These are phyloP conservation scores for Talaromyces adpressus DNA, from an alignment of 495 filamentous ascomycete genomes.

Conservation along the genomic window DNA sequence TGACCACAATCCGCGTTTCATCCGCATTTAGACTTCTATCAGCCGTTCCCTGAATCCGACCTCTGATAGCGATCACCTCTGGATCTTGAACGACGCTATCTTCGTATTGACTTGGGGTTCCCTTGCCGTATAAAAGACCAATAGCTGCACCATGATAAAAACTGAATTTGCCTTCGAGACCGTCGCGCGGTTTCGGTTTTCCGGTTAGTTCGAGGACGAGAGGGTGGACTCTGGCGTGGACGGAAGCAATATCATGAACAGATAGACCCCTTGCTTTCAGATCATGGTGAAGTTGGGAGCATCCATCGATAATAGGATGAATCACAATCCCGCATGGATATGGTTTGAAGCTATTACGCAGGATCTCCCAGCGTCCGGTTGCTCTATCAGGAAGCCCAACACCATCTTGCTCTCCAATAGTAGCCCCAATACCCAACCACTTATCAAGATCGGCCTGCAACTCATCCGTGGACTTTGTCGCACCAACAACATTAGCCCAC, in stretches of 20 bases:
- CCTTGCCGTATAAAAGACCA: constrained; percentile 43
- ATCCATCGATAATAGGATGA: constrained; percentile 47
- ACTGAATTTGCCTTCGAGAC: constrained; percentile 48
- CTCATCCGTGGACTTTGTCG: not conserved
- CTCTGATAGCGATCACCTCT: constrained; percentile 28
- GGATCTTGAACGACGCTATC: constrained; percentile 34
- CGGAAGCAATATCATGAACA: constrained; percentile 17
- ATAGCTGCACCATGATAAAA: constrained; percentile 45
- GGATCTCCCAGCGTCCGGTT: constrained; percentile 40
- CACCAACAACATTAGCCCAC: constrained; percentile 44
- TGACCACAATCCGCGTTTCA: constrained; percentile 30
- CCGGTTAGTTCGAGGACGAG: constrained; percentile 47
- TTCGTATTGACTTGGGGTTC: constrained; percentile 41
- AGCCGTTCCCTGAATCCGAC: constrained; percentile 25
- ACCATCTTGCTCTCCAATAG: not conserved
- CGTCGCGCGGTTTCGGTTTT: constrained; percentile 40
- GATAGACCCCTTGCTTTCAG: constrained; percentile 18
- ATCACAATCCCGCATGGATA: constrained; percentile 53
- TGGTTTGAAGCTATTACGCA: constrained; percentile 48
- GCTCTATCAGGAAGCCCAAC: constrained; percentile 9
- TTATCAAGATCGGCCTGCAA: constrained; percentile 5
- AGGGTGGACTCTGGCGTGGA: constrained; percentile 38
- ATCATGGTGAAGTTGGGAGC: constrained; percentile 36
- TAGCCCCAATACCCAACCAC: constrained; percentile 8
- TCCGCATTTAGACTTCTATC: constrained; percentile 33